These are phyloP conservation scores for Penicillium glabrum DNA, from an alignment of 2,329 filamentous ascomycete genomes.

Conservation along the genomic window DNA sequence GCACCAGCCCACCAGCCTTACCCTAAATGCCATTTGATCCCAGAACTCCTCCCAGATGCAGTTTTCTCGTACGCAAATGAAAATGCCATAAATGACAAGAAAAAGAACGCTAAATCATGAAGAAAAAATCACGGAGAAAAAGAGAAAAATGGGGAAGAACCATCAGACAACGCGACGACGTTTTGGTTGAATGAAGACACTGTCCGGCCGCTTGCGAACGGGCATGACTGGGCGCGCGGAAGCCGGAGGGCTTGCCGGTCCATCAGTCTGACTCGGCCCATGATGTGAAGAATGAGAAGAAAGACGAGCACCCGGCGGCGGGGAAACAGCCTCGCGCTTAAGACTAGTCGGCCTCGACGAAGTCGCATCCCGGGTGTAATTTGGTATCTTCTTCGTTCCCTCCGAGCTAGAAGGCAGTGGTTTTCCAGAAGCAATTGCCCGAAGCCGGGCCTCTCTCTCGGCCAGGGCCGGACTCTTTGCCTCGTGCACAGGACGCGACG, in stretches of 20 bases:
- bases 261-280: not conserved
- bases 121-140: too few species aligned
- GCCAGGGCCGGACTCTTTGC: conserved; percentile 1
- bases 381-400: not conserved
- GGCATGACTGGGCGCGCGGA: not conserved
- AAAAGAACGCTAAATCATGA: not conserved
- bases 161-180: conserved; percentile 6
- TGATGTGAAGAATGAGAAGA: not conserved
- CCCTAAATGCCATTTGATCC: not conserved
- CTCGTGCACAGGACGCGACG: not conserved
- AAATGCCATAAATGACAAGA: not conserved
- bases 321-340: conserved; percentile 16
- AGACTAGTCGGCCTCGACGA: conserved; percentile 1
- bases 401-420: conserved; percentile 5
- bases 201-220: conserved; percentile 2
- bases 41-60: not conserved
- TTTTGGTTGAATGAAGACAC: conserved; percentile 19
- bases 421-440: conserved; percentile 28
- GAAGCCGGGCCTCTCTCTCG: conserved; percentile 16
- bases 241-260: conserved; percentile 15
- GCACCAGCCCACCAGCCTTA: not conserved
- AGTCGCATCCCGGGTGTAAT: not conserved
- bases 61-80: not conserved
- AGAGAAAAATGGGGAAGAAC: too few species aligned
- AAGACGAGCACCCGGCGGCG: not conserved